Base-by-base conservation (phyloP, 495 filamentous ascomycete species). In the Penicillium atrosanguineum region DNA sequence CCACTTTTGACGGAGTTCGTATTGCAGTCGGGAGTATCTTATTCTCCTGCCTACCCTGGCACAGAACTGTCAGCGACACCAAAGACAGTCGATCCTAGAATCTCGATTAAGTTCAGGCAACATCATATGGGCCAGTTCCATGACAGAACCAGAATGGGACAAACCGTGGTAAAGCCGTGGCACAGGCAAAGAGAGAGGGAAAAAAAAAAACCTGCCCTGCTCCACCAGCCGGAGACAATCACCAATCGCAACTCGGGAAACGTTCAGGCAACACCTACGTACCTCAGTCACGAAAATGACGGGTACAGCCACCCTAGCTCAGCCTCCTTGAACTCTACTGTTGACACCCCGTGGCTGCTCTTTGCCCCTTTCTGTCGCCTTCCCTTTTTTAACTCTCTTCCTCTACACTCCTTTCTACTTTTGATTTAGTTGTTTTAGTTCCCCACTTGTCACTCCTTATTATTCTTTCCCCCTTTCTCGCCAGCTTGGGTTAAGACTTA, bases 371-470 rank as follows among this genome's bases (percentile, higher is more conserved):
- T 64, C 50, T 60, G 49, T 56, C 44, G 48, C 40, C 23, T 23
- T 40, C n/a, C 3, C 38, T 20, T n/a, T 19, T 44, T 53, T 60
- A 42, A 19, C 38, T 55, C 56, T 62, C 47, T 31, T 9, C 37
- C 38, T 16, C 38, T 11, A 18, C 38, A 4, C 56, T 46, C 19
- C 43, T 50, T 41, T 45, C 43, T 46, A 11, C 38, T 43, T 56
- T 56, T 28, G 51, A 48, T 19, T 55, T 57, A 43, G 37, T 29
- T 61, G 23, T 23, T 23, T 23, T 23, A 23, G 23, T 5, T 56
- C 45, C 48, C 59, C 58, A 57, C 62, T 51, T 36, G 61, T 64
- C 64, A 48, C 62, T 67, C 64, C 62, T 67, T 67, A 65, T 67
- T 67, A 62, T 53, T 47, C 44, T 38, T 26, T 45, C 55, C 39